phyloP scores from a whole-genome alignment of 2,329 filamentous ascomycete genomes.

The Fusarium nelsonii region DNA sequence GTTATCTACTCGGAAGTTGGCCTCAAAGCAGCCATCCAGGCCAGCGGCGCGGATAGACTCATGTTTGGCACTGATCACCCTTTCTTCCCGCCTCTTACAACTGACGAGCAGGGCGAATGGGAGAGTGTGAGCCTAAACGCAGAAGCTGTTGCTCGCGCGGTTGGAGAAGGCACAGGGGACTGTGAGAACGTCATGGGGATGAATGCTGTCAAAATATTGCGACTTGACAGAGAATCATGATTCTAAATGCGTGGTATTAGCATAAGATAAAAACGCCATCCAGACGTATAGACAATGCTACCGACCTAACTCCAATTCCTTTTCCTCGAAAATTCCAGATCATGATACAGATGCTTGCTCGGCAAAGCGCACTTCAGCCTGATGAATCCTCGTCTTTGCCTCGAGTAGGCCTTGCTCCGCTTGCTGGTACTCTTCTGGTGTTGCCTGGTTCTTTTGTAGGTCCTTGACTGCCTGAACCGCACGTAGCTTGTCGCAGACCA shows the following conservation, averaged over 20 bases:
- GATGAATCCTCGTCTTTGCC: constrained; percentile 53
- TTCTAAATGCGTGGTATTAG: constrained; percentile 39
- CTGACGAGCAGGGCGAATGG: constrained; percentile 74
- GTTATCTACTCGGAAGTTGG: constrained; percentile 85
- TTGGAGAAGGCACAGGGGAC: constrained; percentile 60
- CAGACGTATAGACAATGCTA: constrained; percentile 39
- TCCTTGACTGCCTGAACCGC: constrained; percentile 55
- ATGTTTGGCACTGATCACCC: constrained; percentile 88
- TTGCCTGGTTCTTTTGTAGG: constrained; percentile 46
- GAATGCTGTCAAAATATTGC: constrained; percentile 68
- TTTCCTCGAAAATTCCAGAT: constrained; percentile 11
- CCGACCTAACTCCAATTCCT: constrained; percentile 30
- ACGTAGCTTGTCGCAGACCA: constrained; percentile 58
- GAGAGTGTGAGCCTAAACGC: constrained; percentile 71
- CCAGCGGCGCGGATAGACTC: constrained; percentile 75
- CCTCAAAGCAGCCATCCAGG: constrained; percentile 76
- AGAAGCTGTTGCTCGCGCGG: constrained; percentile 65
- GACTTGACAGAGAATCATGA: constrained; percentile 47
- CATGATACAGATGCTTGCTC: constrained; percentile 43
- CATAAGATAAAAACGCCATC: constrained; percentile 29
- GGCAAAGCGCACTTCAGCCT: constrained; percentile 55
- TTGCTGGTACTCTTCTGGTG: constrained; percentile 46
- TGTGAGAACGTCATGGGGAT: constrained; percentile 68
- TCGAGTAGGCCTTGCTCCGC: constrained; percentile 49
- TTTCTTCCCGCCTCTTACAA: constrained; percentile 81